Conservation (phyloP, 2,329 filamentous ascomycete species). For the Botrytis cinerea region DNA sequence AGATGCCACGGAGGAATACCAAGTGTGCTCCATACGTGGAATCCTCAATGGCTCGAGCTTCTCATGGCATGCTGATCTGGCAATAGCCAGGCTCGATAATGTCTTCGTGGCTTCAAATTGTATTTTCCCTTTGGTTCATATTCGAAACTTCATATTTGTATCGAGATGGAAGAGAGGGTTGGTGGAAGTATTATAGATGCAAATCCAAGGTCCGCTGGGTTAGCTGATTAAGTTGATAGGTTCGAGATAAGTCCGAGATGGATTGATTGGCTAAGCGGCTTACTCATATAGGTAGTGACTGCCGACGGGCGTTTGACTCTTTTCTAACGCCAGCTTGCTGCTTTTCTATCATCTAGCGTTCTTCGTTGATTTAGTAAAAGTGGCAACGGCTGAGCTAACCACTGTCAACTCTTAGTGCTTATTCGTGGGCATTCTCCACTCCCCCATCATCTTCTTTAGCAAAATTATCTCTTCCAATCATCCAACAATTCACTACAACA, state of each 20-base stretch:
- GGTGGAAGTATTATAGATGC: neutral
- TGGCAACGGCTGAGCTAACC: neutral
- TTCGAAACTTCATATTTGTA: neutral
- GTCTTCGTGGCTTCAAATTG: neutral
- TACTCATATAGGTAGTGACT: neutral
- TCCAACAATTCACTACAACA: neutral
- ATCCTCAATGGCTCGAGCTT: slow-evolving; percentile 2
- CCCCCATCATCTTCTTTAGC: neutral
- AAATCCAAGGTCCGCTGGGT: neutral
- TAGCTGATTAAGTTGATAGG: neutral
- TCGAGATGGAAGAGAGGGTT: neutral
- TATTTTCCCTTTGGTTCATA: neutral
- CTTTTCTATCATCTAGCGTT: neutral
- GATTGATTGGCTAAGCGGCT: neutral
- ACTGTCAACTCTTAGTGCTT: neutral
- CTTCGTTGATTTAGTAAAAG: neutral
- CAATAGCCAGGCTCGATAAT: neutral
- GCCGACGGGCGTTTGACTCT: slow-evolving; percentile 8
- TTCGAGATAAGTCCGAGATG: neutral
- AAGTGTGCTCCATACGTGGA: slow-evolving; percentile 1
- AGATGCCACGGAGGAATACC: neutral
- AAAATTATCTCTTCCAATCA: slow-evolving; percentile 2
- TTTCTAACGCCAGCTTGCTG: slow-evolving; percentile 8
- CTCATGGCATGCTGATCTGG: slow-evolving; percentile 7
- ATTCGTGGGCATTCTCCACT: slow-evolving; percentile 14